phyloP scores from a whole-genome alignment of 345 rosid species.

The Mangifera indica region DNA sequence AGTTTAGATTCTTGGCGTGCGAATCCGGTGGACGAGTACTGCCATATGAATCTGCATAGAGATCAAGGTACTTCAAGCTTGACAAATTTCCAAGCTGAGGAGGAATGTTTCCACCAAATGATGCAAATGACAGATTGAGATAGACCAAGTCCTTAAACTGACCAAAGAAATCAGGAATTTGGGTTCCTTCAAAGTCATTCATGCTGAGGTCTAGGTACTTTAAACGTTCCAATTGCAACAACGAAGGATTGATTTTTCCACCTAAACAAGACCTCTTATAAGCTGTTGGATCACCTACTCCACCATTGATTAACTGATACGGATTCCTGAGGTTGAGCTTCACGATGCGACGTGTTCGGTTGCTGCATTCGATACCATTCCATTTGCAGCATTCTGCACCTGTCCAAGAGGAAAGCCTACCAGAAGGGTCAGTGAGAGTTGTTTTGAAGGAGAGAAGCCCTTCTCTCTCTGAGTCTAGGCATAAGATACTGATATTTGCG shows the following conservation, averaged over 20 bases:
- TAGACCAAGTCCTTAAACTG: conserved; percentile 22
- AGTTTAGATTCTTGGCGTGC: conserved; percentile 28
- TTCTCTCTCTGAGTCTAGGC: conserved; percentile 23
- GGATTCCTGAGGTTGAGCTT: conserved; percentile 31
- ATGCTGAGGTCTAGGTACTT: conserved; percentile 33
- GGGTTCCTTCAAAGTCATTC: conserved; percentile 30
- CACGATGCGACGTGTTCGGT: conserved; percentile 14
- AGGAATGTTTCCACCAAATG: conserved; percentile 33
- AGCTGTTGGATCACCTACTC: conserved; percentile 5
- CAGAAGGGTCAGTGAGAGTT: conserved; percentile 29
- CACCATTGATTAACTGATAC: conserved; percentile 7
- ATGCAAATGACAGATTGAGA: conserved; percentile 34
- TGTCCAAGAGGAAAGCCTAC: conserved; percentile 32
- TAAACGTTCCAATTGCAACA: conserved; percentile 20
- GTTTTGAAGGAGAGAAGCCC: conserved; percentile 31
- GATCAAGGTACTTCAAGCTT: conserved; percentile 20
- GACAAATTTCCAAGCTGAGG: conserved; percentile 27
- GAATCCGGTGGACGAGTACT: conserved; percentile 12
- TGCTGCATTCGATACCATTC: conserved; percentile 30
- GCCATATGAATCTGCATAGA: conserved; percentile 29
- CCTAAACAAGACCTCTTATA: conserved; percentile 28
- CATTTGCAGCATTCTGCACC: conserved; percentile 29
- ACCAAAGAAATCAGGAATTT: conserved; percentile 33
- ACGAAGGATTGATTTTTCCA: conserved; percentile 28
- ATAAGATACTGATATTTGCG: neutral